Percentiles rank a stretch among this genome's conserved stretches.
Evolutionary conservation across 2,329 filamentous ascomycete genomes (phyloP).

Genomic region (Xylaria sp.): DNA sequence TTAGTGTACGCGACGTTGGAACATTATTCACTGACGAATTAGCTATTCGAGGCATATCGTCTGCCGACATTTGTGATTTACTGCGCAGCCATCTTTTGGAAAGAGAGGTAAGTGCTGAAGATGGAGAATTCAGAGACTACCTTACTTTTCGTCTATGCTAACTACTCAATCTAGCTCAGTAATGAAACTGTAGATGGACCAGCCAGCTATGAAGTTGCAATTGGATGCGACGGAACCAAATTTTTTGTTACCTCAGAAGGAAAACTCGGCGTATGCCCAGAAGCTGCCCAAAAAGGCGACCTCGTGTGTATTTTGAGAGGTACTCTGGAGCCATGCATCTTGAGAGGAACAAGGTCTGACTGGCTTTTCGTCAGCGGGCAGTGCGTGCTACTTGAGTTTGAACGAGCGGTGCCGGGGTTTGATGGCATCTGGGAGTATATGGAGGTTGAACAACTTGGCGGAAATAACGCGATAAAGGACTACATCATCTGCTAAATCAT

Average conservation of each 20-base stretch:
- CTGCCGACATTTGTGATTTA: no score
- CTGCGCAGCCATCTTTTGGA: no score
- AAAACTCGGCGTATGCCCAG: background rate
- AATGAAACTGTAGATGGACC: background rate
- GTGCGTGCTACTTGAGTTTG: background rate
- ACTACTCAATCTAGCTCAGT: background rate
- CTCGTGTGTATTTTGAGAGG: conserved; percentile 19
- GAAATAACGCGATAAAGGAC: no score
- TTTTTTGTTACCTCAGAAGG: conserved; percentile 2
- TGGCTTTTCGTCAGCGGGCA: conserved; percentile 14
- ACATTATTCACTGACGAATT: background rate
- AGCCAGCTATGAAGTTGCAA: background rate
- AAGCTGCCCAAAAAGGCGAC: background rate
- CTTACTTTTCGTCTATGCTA: background rate
- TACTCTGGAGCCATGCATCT: conserved; percentile 15
- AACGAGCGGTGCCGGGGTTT: no score
- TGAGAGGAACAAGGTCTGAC: background rate
- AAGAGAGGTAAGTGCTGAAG: background rate
- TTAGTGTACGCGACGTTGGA: background rate
- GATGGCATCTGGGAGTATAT: no score
- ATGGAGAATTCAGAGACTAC: no score
- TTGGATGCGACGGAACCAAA: background rate
- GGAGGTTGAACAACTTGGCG: no score
- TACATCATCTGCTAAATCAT: no score
- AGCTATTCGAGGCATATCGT: background rate